Conservation (phyloP, 1,284 basidiomycete genomes). For the Ustilago curta region DNA sequence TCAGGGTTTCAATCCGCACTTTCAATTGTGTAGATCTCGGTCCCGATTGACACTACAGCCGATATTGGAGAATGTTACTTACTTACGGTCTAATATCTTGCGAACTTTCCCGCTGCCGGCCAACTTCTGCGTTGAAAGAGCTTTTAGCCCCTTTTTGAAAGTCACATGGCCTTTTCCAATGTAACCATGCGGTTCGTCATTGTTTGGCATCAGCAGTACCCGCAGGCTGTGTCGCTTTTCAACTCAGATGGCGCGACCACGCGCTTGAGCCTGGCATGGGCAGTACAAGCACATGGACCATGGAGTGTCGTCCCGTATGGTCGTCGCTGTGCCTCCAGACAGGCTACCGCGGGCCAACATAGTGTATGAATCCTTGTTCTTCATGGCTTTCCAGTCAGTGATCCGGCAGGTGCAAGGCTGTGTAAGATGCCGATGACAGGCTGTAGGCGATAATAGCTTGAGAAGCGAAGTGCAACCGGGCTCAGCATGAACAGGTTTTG, state of each 20-base stretch:
- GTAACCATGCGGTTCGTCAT: too few species aligned
- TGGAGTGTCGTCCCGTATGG: too few species aligned
- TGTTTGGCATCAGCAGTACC: not conserved
- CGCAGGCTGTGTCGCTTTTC: slow-evolving; percentile 8
- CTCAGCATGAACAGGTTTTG: not conserved
- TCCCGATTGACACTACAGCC: too few species aligned
- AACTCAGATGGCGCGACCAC: slow-evolving; percentile 10
- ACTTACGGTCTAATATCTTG: not conserved
- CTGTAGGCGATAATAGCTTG: too few species aligned
- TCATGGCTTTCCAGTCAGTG: not conserved
- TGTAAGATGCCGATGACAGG: not conserved
- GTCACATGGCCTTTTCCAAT: too few species aligned
- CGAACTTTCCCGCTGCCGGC: not conserved
- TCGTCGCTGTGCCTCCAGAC: not conserved
- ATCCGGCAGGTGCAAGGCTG: not conserved
- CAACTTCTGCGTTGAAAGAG: too few species aligned
- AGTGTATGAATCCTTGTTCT: not conserved
- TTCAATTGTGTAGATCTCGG: slow-evolving; percentile 16
- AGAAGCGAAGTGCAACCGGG: too few species aligned
- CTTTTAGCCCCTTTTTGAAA: too few species aligned
- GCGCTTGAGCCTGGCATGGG: not conserved
- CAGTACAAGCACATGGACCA: not conserved
- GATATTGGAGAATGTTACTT: too few species aligned
- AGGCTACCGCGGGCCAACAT: not conserved
- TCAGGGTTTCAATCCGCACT: slow-evolving; percentile 7